A percentile compares a stretch with the other conserved stretches of the same genome.
These are phyloP conservation scores for Hortiboletus flavorubellus DNA, from an alignment of 768 basidiomycete genomes.

Conservation along the genomic window DNA sequence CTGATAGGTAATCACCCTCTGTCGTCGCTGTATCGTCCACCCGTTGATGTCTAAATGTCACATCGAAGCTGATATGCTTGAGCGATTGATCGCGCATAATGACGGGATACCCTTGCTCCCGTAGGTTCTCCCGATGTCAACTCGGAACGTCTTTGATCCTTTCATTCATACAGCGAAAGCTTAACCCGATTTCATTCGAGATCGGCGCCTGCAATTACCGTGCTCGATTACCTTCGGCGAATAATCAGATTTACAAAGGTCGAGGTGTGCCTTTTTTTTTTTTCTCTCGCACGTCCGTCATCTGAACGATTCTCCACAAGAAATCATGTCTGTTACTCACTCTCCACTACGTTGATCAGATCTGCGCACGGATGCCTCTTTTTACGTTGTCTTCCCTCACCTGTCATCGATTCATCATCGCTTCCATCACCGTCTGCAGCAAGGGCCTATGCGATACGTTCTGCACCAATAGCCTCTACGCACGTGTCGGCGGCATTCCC, in stretches of 20 bases:
- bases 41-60: slow-evolving; percentile 18
- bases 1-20: slow-evolving; percentile 70
- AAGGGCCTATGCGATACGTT: slow-evolving; percentile 96
- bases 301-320: slow-evolving; percentile 36
- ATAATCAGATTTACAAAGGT: slow-evolving; percentile 95
- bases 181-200: slow-evolving; percentile 97
- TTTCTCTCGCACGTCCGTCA: neutral
- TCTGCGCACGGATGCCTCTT: slow-evolving; percentile 78
- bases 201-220: slow-evolving; percentile 80
- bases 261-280: slow-evolving; percentile 56
- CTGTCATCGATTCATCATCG: slow-evolving; percentile 96
- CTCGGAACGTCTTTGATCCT: slow-evolving; percentile 20
- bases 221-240: slow-evolving; percentile 90
- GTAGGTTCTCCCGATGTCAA: slow-evolving; percentile 41
- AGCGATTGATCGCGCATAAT: slow-evolving; percentile 92
- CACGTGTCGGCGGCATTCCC: slow-evolving; percentile 93
- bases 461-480: slow-evolving; percentile 92
- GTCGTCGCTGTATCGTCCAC: slow-evolving; percentile 16
- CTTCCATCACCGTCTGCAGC: slow-evolving; percentile 86
- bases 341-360: slow-evolving; percentile 90
- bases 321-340: slow-evolving; percentile 78
- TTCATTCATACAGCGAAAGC: slow-evolving; percentile 55
- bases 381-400: slow-evolving; percentile 96
- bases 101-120: slow-evolving; percentile 90
- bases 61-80: slow-evolving; percentile 86